Base-by-base conservation (phyloP, 2,329 filamentous ascomycete species). In the Fusarium setosum region DNA sequence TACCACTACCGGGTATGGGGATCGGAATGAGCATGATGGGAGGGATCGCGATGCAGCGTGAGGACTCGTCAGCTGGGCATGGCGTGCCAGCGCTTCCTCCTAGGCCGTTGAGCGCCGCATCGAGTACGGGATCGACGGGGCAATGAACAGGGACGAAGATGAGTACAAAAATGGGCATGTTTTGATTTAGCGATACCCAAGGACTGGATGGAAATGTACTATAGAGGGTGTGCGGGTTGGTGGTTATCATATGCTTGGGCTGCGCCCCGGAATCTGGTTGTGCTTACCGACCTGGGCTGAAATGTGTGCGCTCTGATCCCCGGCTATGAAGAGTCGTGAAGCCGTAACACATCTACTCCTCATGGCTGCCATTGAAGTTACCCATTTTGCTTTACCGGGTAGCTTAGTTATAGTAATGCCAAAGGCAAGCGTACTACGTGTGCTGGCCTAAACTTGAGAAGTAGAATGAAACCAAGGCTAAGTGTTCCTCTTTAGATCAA, bases 111-210 rank as follows among this genome's bases (percentile, higher is more conserved):
- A 81, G 80, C 47, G 77, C 77, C 6, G 79, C 78, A 12, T 81
- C 79, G 10, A 81, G 79, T 70, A 81, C 80, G 12, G 79, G 79
- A 20, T 81, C 80, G 6, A 80, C 79, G 13, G 79, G 79, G 18
- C 72, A 78, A 57, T 78, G 67, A 73, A 17, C 5, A n/a, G 17
- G 31, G 26, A 49, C n/a, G 24, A 34, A 55, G n/a, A 15, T 35
- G n/a, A n/a, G n/a, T n/a, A n/a, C n/a, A 59, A 48, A 54, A 49
- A 57, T 17, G 50, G 51, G 53, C 51, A 50, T 57, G 61, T 71
- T 69, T 73, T 70, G 64, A 71, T 72, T 71, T 63, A 65, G 65
- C 68, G 71, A 73, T 73, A 73, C 72, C 72, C 72, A 61, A 59
- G 67, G 70, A 62, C 65, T 69, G 66, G 65, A 69, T 72, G 67